phyloP scores from a whole-genome alignment of 192 early-diverging fungal species.

The Dissophora ornata region DNA sequence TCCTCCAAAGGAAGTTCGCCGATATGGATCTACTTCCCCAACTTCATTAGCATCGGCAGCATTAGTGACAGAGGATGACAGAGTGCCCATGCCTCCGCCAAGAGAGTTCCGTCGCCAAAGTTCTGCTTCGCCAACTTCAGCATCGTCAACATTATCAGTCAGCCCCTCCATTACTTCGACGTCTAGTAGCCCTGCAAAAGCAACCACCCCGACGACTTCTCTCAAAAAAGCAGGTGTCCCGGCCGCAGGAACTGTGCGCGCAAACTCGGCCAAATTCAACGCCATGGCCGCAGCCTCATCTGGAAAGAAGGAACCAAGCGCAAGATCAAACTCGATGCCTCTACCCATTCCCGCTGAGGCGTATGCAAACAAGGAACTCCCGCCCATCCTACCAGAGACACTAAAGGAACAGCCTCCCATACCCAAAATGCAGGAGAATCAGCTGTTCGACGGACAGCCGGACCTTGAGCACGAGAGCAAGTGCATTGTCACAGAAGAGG shows the following conservation, averaged over 20 bases:
- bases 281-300: slow-evolving; percentile 4
- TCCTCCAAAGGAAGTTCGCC: no score
- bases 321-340: no score
- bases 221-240: slow-evolving; percentile 1
- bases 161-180: neutral
- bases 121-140: neutral
- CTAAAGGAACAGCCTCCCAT: neutral
- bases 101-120: slow-evolving; percentile 43
- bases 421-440: neutral
- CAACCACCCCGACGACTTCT: neutral
- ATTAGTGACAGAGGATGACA: slow-evolving; percentile 2
- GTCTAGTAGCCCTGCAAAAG: neutral
- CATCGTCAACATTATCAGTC: neutral
- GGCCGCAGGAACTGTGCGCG: slow-evolving; percentile 26
- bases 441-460: neutral
- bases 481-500: slow-evolving; percentile 34
- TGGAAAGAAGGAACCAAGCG: neutral
- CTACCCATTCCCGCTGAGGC: neutral
- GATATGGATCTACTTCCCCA: no score
- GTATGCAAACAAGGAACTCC: slow-evolving; percentile 34
- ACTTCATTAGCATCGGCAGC: neutral
- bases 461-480: slow-evolving; percentile 31
- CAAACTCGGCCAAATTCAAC: slow-evolving; percentile 34
- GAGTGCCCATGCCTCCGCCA: slow-evolving; percentile 37
- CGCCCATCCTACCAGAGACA: slow-evolving; percentile 12